Evolutionary conservation across 2,329 filamentous ascomycete genomes (phyloP).

Genomic region (Ceratocystis ficicola): DNA sequence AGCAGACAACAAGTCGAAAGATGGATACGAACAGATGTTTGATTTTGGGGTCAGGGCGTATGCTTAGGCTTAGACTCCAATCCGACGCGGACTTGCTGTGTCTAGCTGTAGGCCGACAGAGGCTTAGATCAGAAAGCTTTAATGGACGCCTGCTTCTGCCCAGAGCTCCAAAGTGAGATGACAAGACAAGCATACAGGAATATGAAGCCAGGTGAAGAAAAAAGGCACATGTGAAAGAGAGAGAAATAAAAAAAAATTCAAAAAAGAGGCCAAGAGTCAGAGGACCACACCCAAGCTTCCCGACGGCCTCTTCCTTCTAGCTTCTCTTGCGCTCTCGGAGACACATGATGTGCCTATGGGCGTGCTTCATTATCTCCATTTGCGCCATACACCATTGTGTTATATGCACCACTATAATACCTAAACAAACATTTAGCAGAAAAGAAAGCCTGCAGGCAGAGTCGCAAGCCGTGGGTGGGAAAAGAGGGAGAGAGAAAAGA

Average conservation of each 20-base stretch:
- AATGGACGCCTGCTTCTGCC: background rate
- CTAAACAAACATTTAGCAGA: background rate
- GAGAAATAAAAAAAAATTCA: background rate
- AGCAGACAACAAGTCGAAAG: background rate
- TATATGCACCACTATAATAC: background rate
- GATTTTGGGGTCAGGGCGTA: background rate
- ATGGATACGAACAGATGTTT: background rate
- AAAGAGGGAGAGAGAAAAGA: slow-evolving; percentile 8
- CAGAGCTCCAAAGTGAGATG: background rate
- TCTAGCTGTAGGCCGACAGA: slow-evolving; percentile 1
- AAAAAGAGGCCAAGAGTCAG: background rate
- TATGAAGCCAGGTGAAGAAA: background rate
- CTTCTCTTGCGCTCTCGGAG: slow-evolving; percentile 2
- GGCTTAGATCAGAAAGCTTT: background rate
- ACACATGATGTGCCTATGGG: background rate
- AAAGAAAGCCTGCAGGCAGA: background rate
- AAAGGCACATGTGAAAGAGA: background rate
- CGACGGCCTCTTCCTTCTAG: slow-evolving; percentile 5
- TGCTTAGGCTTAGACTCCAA: background rate
- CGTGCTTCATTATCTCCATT: background rate
- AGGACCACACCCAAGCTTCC: background rate
- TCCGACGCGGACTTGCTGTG: background rate
- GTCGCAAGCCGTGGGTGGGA: background rate
- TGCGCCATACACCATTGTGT: too few relatives aligned
- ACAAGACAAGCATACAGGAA: background rate